Percentiles rank a stretch among this genome's conserved stretches.
Evolutionary conservation across 1,284 basidiomycete species (phyloP).

Genomic region (Volvariella volvacea): DNA sequence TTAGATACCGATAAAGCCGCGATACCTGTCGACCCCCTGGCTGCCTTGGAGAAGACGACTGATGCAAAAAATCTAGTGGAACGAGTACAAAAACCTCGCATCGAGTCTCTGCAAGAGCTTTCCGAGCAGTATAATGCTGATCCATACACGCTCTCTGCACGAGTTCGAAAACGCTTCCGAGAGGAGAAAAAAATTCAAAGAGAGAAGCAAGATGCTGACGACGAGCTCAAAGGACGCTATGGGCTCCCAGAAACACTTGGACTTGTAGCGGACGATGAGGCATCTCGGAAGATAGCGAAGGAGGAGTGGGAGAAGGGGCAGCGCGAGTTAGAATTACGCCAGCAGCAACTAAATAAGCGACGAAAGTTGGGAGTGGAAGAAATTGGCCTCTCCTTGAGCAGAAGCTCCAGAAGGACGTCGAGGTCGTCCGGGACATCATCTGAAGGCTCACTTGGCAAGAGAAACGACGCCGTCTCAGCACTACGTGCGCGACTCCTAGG

Average conservation of each 20-base stretch:
- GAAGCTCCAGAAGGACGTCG: no score
- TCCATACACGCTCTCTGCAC: conserved; percentile 75
- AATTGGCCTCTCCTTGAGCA: no score
- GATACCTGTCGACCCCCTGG: conserved; percentile 72
- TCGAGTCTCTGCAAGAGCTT: conserved; percentile 70
- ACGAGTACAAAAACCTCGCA: conserved; percentile 66
- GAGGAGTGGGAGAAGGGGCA: conserved; percentile 52
- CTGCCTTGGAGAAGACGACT: conserved; percentile 82
- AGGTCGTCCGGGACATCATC: no score
- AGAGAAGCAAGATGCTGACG: conserved; percentile 60
- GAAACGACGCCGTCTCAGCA: conserved; percentile 19
- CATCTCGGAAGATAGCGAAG: conserved; percentile 48
- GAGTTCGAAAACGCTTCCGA: conserved; percentile 76
- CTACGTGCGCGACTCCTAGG: conserved; percentile 51
- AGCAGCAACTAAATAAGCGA: conserved; percentile 33
- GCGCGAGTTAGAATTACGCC: conserved; percentile 31
- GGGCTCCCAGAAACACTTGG: conserved; percentile 61
- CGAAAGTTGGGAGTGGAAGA: conserved; percentile 28
- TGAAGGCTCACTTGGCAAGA: conserved; percentile 2
- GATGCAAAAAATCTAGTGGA: conserved; percentile 68
- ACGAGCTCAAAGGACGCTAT: conserved; percentile 63
- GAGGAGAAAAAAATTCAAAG: conserved; percentile 77
- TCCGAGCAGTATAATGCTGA: conserved; percentile 76
- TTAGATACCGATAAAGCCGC: conserved; percentile 69
- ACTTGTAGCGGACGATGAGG: conserved; percentile 55